Percentiles rank a stretch among this genome's conserved stretches.
These are phyloP conservation scores for Pichia cephalocereana DNA, from an alignment of 805 yeast species.

Conservation along the genomic window DNA sequence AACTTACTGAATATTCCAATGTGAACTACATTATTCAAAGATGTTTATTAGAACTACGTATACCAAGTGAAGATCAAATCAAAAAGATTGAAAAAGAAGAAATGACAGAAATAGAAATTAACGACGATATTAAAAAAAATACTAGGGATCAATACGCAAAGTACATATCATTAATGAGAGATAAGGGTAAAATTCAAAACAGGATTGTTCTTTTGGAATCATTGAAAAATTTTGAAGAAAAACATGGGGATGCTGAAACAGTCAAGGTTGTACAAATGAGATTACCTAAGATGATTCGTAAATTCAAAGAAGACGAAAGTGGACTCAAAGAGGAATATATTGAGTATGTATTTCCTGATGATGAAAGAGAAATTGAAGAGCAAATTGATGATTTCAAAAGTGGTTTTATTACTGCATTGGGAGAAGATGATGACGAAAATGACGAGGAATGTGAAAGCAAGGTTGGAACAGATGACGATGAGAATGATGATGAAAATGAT, in stretches of 20 bases:
- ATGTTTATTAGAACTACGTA: conserved; percentile 63
- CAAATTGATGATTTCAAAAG: conserved; percentile 9
- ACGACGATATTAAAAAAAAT: conserved; percentile 28
- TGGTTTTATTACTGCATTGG: conserved; percentile 5
- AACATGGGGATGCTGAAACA: conserved; percentile 44
- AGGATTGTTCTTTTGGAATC: conserved; percentile 51
- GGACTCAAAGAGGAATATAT: conserved; percentile 45
- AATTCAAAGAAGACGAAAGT: conserved; percentile 29
- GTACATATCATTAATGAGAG: conserved; percentile 40
- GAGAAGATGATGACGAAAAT: conserved; percentile 7
- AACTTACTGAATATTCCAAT: neutral
- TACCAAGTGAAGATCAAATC: conserved; percentile 50
- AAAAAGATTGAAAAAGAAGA: conserved; percentile 19
- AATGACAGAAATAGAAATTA: conserved; percentile 27
- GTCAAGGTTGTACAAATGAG: conserved; percentile 30
- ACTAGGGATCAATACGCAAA: conserved; percentile 49
- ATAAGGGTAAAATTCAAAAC: conserved; percentile 27
- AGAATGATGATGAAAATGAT: neutral
- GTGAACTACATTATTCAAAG: conserved; percentile 49
- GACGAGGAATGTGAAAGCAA: conserved; percentile 5
- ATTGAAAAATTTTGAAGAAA: conserved; percentile 52
- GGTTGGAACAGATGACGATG: neutral
- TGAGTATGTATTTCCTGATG: conserved; percentile 65
- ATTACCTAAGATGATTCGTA: conserved; percentile 46
- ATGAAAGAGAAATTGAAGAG: conserved; percentile 24